Percentiles rank a stretch among this genome's conserved stretches.
Conservation (phyloP, 2,329 filamentous ascomycete genomes). For the Fusarium multiceps region DNA sequence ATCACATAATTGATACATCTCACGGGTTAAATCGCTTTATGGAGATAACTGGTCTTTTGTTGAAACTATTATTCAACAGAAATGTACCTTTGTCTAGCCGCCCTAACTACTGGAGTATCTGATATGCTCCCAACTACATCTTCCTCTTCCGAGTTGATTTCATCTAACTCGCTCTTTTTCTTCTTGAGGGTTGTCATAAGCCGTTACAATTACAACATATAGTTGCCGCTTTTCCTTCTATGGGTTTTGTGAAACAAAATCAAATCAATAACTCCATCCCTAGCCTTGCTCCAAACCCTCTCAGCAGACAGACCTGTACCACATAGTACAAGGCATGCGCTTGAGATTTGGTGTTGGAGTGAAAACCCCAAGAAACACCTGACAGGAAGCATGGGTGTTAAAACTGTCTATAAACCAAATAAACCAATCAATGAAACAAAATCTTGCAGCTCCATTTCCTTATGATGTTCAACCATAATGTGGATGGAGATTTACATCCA, state of each 20-base stretch:
- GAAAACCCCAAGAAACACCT: slow-evolving; percentile 46
- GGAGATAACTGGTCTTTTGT: slow-evolving; percentile 5
- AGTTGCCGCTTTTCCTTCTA: slow-evolving; percentile 50
- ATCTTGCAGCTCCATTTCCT: slow-evolving; percentile 43
- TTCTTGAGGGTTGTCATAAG: slow-evolving; percentile 46
- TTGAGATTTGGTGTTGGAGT: slow-evolving; percentile 11
- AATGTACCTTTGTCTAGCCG: slow-evolving; percentile 26
- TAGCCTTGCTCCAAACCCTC: slow-evolving; percentile 20
- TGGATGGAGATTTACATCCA: slow-evolving; percentile 49
- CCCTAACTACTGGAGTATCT: slow-evolving; percentile 20
- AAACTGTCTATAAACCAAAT: slow-evolving; percentile 46
- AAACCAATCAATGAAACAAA: slow-evolving; percentile 39
- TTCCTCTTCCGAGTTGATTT: slow-evolving; percentile 26
- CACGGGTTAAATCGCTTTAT: slow-evolving; percentile 30
- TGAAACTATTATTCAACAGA: slow-evolving; percentile 22
- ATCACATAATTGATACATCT: slow-evolving; percentile 20
- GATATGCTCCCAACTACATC: slow-evolving; percentile 43
- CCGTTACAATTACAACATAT: slow-evolving; percentile 50
- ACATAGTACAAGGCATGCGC: slow-evolving; percentile 2
- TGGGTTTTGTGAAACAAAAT: slow-evolving; percentile 45
- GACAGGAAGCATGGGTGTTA: slow-evolving; percentile 36
- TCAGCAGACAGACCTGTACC: slow-evolving; percentile 20
- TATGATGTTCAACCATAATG: slow-evolving; percentile 48
- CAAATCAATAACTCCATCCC: slow-evolving; percentile 40
- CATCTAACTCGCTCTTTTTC: slow-evolving; percentile 31